These are phyloP conservation scores for Russula abietina DNA, from an alignment of 768 basidiomycete species.

Conservation along the genomic window DNA sequence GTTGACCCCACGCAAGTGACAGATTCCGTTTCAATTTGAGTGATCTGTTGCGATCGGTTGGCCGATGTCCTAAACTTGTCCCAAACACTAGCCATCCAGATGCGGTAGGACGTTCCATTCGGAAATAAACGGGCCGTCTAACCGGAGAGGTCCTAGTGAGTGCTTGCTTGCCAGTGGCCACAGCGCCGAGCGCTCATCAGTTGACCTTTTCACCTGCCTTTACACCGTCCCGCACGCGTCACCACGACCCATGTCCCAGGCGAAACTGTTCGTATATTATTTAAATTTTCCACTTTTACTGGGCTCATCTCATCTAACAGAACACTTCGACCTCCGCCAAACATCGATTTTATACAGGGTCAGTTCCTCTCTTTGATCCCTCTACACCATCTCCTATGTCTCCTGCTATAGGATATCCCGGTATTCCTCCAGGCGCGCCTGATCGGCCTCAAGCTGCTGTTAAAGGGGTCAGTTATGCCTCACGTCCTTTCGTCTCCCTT, in stretches of 20 bases:
- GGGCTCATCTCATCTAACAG: slow-evolving; percentile 34
- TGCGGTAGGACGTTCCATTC: no score
- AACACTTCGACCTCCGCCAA: slow-evolving; percentile 78
- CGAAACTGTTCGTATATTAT: slow-evolving; percentile 8
- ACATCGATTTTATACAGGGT: slow-evolving; percentile 84
- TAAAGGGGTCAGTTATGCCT: slow-evolving; percentile 57
- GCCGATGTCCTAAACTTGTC: no score
- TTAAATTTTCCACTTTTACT: background rate
- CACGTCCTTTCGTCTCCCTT: slow-evolving; percentile 17
- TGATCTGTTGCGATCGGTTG: no score
- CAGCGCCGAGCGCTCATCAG: slow-evolving; percentile 7
- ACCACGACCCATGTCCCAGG: slow-evolving; percentile 8
- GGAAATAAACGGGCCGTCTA: background rate
- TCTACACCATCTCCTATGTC: slow-evolving; percentile 9
- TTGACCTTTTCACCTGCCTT: background rate
- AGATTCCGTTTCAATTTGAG: no score
- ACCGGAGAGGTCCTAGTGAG: background rate
- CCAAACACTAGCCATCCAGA: no score
- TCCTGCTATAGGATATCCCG: slow-evolving; percentile 62
- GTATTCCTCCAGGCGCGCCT: slow-evolving; percentile 71
- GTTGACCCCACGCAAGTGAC: no score
- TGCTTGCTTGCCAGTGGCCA: background rate
- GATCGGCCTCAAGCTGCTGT: slow-evolving; percentile 80
- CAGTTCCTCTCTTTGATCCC: background rate
- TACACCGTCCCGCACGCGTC: background rate